A percentile compares a stretch with the other conserved stretches of the same genome.
These are phyloP conservation scores for Strigomonas galati DNA, from an alignment of 208 protist genomes.

Conservation along the genomic window DNA sequence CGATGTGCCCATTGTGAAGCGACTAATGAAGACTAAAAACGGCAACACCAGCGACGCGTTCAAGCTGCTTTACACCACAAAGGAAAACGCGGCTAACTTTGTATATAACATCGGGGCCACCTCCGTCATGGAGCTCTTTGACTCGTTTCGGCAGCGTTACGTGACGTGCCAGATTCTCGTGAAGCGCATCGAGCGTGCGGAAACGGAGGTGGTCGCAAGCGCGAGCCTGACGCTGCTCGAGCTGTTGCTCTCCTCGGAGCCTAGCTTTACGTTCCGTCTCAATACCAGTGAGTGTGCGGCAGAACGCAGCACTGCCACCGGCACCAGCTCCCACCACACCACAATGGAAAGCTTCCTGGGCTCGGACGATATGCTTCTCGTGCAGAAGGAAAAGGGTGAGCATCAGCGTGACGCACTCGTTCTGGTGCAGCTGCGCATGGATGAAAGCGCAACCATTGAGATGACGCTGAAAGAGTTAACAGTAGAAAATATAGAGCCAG, in stretches of 20 bases:
- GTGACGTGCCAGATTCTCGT: constrained; percentile 10
- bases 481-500: background rate
- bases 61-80: background rate
- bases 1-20: background rate
- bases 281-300: background rate
- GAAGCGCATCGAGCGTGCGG: background rate
- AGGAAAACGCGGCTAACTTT: background rate
- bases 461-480: background rate
- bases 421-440: background rate
- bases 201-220: constrained; percentile 3
- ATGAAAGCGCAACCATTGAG: background rate
- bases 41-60: too few species aligned
- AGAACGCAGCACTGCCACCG: background rate
- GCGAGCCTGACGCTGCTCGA: constrained; percentile 6
- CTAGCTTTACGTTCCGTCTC: background rate
- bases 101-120: background rate
- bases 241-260: background rate
- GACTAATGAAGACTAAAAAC: background rate
- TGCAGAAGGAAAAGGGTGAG: background rate
- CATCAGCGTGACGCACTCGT: background rate
- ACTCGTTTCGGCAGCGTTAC: constrained; percentile 4
- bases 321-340: background rate
- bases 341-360: background rate
- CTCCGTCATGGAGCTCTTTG: constrained; percentile 1
- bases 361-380: constrained; percentile 3